These are phyloP conservation scores for Scutellaria baicalensis DNA, from an alignment of 257 asterid species.

Conservation along the genomic window DNA sequence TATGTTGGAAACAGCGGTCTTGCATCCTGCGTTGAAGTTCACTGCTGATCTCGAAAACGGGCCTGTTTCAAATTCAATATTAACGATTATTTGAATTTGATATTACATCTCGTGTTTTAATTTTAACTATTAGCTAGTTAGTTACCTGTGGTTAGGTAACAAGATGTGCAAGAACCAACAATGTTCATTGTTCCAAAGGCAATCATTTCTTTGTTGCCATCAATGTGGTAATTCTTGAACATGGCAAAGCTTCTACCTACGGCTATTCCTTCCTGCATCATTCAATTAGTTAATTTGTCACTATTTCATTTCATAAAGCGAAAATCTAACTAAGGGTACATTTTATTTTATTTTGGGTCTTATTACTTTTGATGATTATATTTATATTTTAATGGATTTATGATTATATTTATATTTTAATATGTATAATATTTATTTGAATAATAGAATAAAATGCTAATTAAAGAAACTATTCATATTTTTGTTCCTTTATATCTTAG, in stretches of 20 bases:
- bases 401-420: too few species aligned
- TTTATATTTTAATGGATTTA: too few species aligned
- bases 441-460: too few species aligned
- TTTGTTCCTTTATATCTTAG: too few species aligned
- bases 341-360: too few species aligned
- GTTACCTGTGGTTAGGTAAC: slow-evolving; percentile 86
- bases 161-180: slow-evolving; percentile 87
- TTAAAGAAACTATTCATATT: too few species aligned
- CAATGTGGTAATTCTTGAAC: slow-evolving; percentile 88
- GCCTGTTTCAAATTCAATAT: slow-evolving; percentile 33
- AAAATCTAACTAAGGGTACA: background rate
- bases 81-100: background rate
- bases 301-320: background rate
- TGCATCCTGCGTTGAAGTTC: slow-evolving; percentile 97
- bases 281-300: background rate
- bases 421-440: too few species aligned
- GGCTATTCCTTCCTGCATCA: slow-evolving; percentile 86
- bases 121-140: background rate
- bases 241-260: slow-evolving; percentile 95
- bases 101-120: background rate
- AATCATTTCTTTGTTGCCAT: slow-evolving; percentile 97
- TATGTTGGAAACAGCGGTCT: slow-evolving; percentile 89
- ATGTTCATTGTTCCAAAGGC: slow-evolving; percentile 94
- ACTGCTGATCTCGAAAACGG: slow-evolving; percentile 96
- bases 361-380: too few species aligned